Evolutionary conservation across 208 protist genomes (phyloP).

Genomic region (Leishmania turanica): DNA sequence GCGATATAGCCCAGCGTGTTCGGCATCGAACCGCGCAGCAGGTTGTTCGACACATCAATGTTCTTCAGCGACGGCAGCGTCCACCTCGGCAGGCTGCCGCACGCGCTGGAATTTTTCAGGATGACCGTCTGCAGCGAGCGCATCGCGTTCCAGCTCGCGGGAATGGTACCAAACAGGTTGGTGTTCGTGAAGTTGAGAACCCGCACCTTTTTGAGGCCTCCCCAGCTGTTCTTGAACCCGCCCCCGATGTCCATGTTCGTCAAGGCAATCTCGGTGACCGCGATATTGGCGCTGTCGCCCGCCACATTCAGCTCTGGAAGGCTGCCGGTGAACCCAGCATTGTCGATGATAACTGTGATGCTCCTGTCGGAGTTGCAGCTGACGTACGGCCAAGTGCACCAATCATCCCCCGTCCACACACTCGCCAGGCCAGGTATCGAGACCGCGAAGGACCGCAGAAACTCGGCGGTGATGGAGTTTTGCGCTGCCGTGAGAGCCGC

Average conservation of each 20-base stretch:
- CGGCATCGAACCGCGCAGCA: constrained; percentile 19
- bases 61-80: constrained; percentile 6
- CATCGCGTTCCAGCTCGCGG: constrained; percentile 18
- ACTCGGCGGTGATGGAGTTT: constrained; percentile 9
- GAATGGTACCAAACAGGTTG: constrained; percentile 20
- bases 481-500: constrained; percentile 10
- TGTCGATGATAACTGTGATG: constrained; percentile 12
- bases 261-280: background rate
- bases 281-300: constrained; percentile 6
- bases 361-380: constrained; percentile 5
- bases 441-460: constrained; percentile 10
- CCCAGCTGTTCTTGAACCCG: constrained; percentile 22
- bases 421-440: constrained; percentile 13
- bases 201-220: background rate
- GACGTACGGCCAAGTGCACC: constrained; percentile 18
- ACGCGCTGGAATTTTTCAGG: constrained; percentile 10
- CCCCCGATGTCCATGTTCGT: constrained; percentile 23
- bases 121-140: background rate
- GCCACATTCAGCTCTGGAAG: constrained; percentile 3
- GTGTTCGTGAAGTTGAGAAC: constrained; percentile 22
- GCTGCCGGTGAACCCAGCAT: constrained; percentile 1
- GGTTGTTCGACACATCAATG: constrained; percentile 18
- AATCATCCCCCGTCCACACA: constrained; percentile 11
- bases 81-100: constrained; percentile 31
- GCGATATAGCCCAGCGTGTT: constrained; percentile 9